phyloP scores from a whole-genome alignment of 257 asterid species.

The Eustoma russellianum region DNA sequence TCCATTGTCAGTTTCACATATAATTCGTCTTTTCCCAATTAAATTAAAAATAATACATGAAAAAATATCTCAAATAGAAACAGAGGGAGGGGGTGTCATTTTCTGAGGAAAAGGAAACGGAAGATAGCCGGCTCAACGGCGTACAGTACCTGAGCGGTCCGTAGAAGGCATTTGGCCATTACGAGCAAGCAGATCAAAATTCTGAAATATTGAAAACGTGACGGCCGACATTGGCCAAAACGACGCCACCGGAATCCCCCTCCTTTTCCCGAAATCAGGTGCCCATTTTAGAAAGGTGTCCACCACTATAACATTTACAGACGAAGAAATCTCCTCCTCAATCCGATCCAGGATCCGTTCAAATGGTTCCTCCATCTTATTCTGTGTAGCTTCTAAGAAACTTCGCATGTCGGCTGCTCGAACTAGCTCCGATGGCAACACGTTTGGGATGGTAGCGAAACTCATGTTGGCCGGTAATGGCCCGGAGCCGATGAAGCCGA shows the following conservation, averaged over 20 bases:
- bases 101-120: no score
- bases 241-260: conserved; percentile 60
- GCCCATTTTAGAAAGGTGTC: conserved; percentile 55
- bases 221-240: conserved; percentile 61
- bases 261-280: conserved; percentile 37
- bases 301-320: conserved; percentile 20
- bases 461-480: neutral
- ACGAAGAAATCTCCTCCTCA: conserved; percentile 1
- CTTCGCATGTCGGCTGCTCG: conserved; percentile 45
- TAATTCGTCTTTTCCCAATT: no score
- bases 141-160: no score
- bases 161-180: no score
- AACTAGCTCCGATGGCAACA: conserved; percentile 6
- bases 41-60: no score
- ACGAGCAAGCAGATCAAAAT: no score
- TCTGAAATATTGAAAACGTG: conserved; percentile 30
- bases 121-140: no score
- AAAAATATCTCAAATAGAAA: no score
- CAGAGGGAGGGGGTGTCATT: no score
- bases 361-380: conserved; percentile 55
- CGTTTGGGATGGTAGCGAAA: conserved; percentile 3
- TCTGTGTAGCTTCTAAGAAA: conserved; percentile 47
- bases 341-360: conserved; percentile 40
- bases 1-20: no score
- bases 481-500: neutral